A percentile compares a stretch with the other conserved stretches of the same genome.
Evolutionary conservation across 805 yeast genomes (phyloP).

Genomic region (Yamadazyma olivae): DNA sequence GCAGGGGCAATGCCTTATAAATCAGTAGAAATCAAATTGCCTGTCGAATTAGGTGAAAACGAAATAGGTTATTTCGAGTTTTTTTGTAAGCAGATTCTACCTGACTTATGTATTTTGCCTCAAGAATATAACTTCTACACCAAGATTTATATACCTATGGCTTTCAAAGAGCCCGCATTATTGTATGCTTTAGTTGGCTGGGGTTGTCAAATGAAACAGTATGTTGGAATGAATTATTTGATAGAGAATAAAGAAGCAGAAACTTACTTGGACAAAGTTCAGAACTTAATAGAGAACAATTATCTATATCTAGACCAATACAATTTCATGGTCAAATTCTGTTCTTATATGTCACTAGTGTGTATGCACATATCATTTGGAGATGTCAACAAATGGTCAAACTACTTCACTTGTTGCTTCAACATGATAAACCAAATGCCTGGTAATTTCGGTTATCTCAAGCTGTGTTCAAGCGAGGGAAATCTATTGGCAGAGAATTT

Average conservation of each 20-base stretch:
- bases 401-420: conserved; percentile 8
- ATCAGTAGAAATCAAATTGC: not conserved
- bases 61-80: conserved; percentile 39
- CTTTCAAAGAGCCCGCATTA: conserved; percentile 46
- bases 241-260: conserved; percentile 2
- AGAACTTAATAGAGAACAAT: not conserved
- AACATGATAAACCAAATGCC: conserved; percentile 11
- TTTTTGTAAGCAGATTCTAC: conserved; percentile 47
- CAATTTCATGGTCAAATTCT: conserved; percentile 22
- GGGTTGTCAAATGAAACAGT: conserved; percentile 43
- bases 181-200: conserved; percentile 56
- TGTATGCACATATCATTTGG: conserved; percentile 35
- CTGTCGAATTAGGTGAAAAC: not conserved
- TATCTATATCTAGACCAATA: not conserved
- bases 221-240: not conserved
- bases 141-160: conserved; percentile 52
- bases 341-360: conserved; percentile 25
- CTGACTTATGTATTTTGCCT: conserved; percentile 47
- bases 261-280: not conserved
- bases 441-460: conserved; percentile 9
- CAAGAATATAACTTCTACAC: conserved; percentile 49
- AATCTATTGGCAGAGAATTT: conserved; percentile 11
- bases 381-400: conserved; percentile 16
- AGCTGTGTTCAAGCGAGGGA: conserved; percentile 8
- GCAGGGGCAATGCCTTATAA: not conserved